Percentiles rank a stretch among this genome's conserved stretches.
phyloP scores from a whole-genome alignment of 2,329 filamentous ascomycete genomes.

The Zasmidium cellare region DNA sequence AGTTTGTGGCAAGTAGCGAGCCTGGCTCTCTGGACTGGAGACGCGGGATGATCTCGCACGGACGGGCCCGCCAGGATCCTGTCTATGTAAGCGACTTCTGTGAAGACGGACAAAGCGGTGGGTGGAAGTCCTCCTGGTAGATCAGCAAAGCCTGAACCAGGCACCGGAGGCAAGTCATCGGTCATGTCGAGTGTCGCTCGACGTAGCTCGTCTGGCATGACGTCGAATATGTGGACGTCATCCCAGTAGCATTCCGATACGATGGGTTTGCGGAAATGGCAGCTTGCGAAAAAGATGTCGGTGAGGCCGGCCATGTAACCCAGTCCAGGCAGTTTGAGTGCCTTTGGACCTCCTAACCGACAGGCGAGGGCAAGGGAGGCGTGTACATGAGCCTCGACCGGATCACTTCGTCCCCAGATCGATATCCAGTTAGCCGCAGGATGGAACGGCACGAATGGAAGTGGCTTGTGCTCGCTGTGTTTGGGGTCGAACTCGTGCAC shows the following conservation, averaged over 20 bases:
- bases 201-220: not conserved
- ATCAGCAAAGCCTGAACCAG: slow-evolving; percentile 5
- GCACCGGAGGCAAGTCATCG: not conserved
- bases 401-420: slow-evolving; percentile 1
- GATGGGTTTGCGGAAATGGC: not conserved
- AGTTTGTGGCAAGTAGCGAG: slow-evolving; percentile 9
- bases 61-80: not conserved
- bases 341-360: not conserved
- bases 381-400: not conserved
- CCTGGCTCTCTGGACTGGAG: not conserved
- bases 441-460: slow-evolving; percentile 1
- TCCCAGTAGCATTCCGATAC: slow-evolving; percentile 1
- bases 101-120: slow-evolving; percentile 5
- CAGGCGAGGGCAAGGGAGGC: slow-evolving; percentile 3
- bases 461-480: not conserved
- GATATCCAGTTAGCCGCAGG: not conserved
- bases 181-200: not conserved
- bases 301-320: not conserved
- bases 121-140: not conserved
- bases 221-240: slow-evolving; percentile 5
- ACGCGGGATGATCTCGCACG: not conserved
- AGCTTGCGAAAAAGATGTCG: not conserved
- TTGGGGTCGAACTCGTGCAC: not conserved
- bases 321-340: not conserved
- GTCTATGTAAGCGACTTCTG: slow-evolving; percentile 7